Conservation (phyloP, 2,329 filamentous ascomycete species). For the Talaromyces sp. region DNA sequence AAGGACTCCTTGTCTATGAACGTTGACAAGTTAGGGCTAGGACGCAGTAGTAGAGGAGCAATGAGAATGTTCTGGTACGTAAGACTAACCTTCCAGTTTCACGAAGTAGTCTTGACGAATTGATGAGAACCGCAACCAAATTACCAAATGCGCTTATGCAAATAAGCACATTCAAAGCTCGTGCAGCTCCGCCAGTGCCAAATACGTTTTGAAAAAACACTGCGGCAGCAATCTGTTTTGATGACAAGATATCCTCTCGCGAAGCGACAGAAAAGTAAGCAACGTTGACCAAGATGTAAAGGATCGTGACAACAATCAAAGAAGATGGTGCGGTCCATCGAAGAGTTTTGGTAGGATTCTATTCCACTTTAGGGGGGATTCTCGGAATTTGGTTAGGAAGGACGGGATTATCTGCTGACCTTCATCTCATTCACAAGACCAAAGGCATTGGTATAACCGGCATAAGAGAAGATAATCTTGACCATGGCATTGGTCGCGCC, state of each 20-base stretch:
- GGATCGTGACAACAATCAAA: conserved; percentile 49
- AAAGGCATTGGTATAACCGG: conserved; percentile 58
- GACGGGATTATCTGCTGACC: conserved; percentile 23
- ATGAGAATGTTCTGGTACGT: not conserved
- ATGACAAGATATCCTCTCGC: conserved; percentile 52
- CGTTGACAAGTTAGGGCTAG: not conserved
- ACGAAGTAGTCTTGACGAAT: conserved; percentile 54
- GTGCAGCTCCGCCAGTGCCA: conserved; percentile 47
- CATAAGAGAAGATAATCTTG: conserved; percentile 58
- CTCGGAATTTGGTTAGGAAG: too few species aligned
- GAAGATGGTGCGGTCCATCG: conserved; percentile 51
- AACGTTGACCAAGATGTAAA: conserved; percentile 59
- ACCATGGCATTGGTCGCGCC: conserved; percentile 56
- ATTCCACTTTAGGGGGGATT: not conserved
- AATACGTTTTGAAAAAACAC: conserved; percentile 60
- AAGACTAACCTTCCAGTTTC: conserved; percentile 53
- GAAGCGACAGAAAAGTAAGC: conserved; percentile 59
- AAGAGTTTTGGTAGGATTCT: conserved; percentile 57
- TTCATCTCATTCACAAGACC: conserved; percentile 61
- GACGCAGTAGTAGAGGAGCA: not conserved
- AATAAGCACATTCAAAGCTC: conserved; percentile 56
- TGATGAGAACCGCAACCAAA: conserved; percentile 54
- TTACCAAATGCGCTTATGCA: conserved; percentile 58
- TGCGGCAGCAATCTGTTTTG: conserved; percentile 53
- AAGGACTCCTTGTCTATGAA: conserved; percentile 56